A percentile compares a stretch with the other conserved stretches of the same genome.
These are phyloP conservation scores for Salvia splendens DNA, from an alignment of 257 asterid species.

Conservation along the genomic window DNA sequence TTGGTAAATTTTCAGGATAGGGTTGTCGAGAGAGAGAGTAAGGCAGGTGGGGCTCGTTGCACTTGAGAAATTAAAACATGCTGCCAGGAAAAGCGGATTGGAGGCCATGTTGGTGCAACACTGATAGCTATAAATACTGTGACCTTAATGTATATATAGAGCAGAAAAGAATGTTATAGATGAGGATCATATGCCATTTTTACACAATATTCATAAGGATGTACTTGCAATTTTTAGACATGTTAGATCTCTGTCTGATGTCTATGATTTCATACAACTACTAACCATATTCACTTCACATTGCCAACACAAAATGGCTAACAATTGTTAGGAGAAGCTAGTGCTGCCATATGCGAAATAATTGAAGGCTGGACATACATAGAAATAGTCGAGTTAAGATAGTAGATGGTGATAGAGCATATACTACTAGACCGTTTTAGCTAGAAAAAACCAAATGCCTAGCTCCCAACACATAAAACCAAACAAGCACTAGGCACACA, in stretches of 20 bases:
- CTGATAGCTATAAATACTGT: constrained; percentile 23
- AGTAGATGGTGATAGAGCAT: no score
- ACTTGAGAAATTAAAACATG: constrained; percentile 85
- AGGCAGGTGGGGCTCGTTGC: constrained; percentile 98
- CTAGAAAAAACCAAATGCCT: neutral
- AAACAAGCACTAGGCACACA: neutral
- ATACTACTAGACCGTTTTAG: no score
- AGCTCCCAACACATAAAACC: neutral
- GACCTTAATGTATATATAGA: no score
- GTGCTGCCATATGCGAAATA: neutral
- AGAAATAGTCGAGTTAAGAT: neutral
- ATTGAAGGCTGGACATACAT: neutral
- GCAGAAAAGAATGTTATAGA: no score
- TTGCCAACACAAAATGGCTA: neutral
- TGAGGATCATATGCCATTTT: constrained; percentile 10
- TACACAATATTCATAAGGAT: neutral
- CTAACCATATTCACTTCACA: neutral
- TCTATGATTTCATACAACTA: neutral
- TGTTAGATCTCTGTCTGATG: neutral
- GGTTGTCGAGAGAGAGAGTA: constrained; percentile 94
- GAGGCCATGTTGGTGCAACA: constrained; percentile 74
- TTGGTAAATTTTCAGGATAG: constrained; percentile 62
- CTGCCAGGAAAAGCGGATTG: constrained; percentile 70
- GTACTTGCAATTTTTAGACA: no score
- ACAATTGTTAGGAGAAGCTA: neutral